Conservation (phyloP, 2,329 filamentous ascomycete genomes). For the Lasiodiplodia sp. region DNA sequence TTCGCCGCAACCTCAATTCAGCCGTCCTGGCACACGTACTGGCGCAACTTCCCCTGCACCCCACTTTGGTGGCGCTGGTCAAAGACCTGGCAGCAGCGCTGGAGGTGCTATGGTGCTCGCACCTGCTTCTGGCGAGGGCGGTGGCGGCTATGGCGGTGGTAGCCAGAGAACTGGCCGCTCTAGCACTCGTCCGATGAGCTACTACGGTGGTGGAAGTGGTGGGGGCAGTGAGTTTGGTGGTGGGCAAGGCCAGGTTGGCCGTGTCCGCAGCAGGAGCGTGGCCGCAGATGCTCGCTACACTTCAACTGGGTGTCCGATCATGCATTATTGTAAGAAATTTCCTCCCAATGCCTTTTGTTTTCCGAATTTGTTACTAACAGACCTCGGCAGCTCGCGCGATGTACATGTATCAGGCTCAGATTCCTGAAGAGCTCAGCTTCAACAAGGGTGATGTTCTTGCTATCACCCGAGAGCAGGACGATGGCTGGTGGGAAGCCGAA, state of each 20-base stretch:
- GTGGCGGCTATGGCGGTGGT: conserved; percentile 48
- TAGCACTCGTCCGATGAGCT: conserved; percentile 50
- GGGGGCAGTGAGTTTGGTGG: conserved; percentile 39
- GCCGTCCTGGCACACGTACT: conserved; percentile 42
- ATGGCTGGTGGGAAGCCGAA: conserved; percentile 99
- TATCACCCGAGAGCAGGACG: conserved; percentile 89
- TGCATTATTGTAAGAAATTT: conserved; percentile 85
- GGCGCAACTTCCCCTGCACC: conserved; percentile 27
- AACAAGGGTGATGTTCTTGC: conserved; percentile 90
- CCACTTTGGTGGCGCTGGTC: conserved; percentile 38
- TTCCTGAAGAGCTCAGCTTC: conserved; percentile 93
- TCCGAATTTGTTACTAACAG: neutral
- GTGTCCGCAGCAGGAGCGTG: conserved; percentile 79
- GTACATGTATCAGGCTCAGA: conserved; percentile 93
- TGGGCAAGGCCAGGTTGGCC: conserved; percentile 46
- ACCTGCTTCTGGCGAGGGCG: conserved; percentile 39
- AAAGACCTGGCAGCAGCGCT: conserved; percentile 56
- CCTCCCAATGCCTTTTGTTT: neutral
- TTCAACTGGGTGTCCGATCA: conserved; percentile 81
- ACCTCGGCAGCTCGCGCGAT: conserved; percentile 78
- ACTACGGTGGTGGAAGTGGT: conserved; percentile 47
- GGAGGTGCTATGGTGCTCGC: conserved; percentile 55
- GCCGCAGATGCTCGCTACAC: conserved; percentile 70
- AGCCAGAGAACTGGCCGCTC: conserved; percentile 46
- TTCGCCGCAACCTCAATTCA: conserved; percentile 62